Percentiles rank a stretch among this genome's conserved stretches.
phyloP scores from a whole-genome alignment of 164 flowering plant genomes.

The Litsea cubeba region DNA sequence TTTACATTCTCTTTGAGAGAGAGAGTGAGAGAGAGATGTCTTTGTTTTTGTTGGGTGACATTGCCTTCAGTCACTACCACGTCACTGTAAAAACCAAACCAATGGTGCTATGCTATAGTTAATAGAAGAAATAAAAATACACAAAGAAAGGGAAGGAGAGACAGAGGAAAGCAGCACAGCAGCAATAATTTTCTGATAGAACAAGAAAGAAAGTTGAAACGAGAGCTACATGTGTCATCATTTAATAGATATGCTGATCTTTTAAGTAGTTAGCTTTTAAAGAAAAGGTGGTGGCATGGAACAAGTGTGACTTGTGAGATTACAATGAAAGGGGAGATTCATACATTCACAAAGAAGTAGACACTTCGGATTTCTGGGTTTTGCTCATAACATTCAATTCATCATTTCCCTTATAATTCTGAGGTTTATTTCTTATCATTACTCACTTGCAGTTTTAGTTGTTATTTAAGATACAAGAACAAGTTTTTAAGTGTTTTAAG shows the following conservation, averaged over 20 bases:
- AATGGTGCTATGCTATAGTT: background rate
- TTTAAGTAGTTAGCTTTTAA: background rate
- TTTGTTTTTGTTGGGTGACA: background rate
- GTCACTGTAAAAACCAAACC: background rate
- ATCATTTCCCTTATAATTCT: constrained; percentile 16
- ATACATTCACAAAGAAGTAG: background rate
- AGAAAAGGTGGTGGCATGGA: background rate
- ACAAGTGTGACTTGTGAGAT: background rate
- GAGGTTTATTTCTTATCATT: background rate
- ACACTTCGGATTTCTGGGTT: constrained; percentile 6
- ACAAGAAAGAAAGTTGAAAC: background rate
- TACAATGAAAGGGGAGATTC: background rate
- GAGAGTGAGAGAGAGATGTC: background rate
- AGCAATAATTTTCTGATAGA: background rate
- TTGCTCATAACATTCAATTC: constrained; percentile 21
- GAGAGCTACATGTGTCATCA: background rate
- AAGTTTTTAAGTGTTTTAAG: background rate
- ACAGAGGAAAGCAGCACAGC: background rate
- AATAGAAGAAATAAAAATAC: background rate
- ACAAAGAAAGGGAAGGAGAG: background rate
- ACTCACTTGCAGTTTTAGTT: background rate
- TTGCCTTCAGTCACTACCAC: background rate
- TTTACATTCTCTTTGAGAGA: background rate
- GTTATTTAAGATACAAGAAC: constrained; percentile 5
- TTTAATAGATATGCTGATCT: too few relatives aligned